Base-by-base conservation (phyloP, 192 early-diverging fungal species). In the Geranomyces michiganensis region DNA sequence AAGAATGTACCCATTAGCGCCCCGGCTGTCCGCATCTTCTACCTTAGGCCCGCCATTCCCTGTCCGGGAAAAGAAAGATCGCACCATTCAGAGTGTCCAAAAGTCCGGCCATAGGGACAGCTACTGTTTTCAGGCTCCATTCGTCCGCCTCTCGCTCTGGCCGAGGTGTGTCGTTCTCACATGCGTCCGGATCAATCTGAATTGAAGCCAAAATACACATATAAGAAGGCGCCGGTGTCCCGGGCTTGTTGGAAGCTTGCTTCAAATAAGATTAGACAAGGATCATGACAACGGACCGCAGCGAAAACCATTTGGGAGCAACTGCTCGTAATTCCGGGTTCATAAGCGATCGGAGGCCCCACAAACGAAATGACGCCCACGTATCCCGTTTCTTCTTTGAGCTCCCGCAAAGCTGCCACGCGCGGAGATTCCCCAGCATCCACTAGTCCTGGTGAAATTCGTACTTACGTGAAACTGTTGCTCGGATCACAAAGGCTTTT, bases 371-470 rank as follows among this genome's bases (percentile, higher is more conserved):
- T 27, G 9, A 36, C 45, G 4, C 62, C 69, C 0, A 26, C 22
- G 30, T 48, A 67, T 12, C 75, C 75, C 3, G 75, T 76, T 48
- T 76, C 75, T 36, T 76, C 75, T 36, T 60, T 29, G 15, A 76
- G 65, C 48, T 76, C 75, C n/a, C 75, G 62, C 41, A 66, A n/a
- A 1, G 68, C 64, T 3, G 75, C 65, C 12, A 44, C 30, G 29
- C 45, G 63, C 0, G 58, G 26, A 43, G 73, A 48, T 62, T 74
- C 73, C 1, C 30, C 41, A 0, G 56, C 46, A 41, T 74, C 73
- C 7, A 74, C 24, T 45, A 74, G 58, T 19, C 71, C 70, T 41
- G n/a, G n/a, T n/a, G n/a, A n/a, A n/a, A n/a, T n/a, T n/a, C n/a
- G 36, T 41, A 41, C 10, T 41, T 56, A 62, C 72, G 10, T 10